Percentiles rank a stretch among this genome's conserved stretches.
Conservation (phyloP, 2,329 filamentous ascomycete genomes). For the Claviceps fusiformis region DNA sequence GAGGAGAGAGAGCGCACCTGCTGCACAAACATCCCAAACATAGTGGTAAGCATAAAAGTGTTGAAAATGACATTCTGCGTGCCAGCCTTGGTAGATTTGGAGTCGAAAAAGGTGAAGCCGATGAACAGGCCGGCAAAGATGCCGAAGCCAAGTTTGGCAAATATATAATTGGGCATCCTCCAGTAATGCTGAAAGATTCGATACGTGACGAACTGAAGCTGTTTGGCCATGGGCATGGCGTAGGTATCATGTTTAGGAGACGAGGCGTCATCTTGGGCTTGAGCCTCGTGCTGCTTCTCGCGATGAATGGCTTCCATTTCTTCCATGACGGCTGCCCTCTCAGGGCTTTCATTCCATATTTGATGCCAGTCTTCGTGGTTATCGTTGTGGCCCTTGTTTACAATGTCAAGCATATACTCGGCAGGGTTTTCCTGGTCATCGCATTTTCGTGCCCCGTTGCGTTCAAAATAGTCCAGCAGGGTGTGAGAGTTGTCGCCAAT, state of each 20-base stretch:
- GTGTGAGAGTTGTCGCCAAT: conserved; percentile 46
- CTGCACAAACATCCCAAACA: conserved; percentile 57
- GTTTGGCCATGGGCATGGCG: conserved; percentile 56
- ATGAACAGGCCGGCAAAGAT: conserved; percentile 54
- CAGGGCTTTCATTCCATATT: conserved; percentile 46
- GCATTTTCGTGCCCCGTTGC: conserved; percentile 47
- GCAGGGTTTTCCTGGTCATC: conserved; percentile 54
- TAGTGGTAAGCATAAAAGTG: conserved; percentile 62
- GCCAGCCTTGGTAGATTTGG: conserved; percentile 45
- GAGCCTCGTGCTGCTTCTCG: conserved; percentile 21
- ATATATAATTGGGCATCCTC: conserved; percentile 66
- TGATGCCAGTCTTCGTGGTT: conserved; percentile 47
- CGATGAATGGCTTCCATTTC: conserved; percentile 53
- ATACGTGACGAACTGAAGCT: conserved; percentile 50
- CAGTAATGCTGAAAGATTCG: conserved; percentile 76
- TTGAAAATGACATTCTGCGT: conserved; percentile 63
- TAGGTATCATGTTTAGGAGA: conserved; percentile 46
- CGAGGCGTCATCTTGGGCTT: conserved; percentile 10
- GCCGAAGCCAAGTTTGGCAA: conserved; percentile 53
- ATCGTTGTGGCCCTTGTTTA: conserved; percentile 26
- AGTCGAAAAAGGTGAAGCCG: conserved; percentile 55
- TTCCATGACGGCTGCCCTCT: conserved; percentile 35
- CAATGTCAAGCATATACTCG: conserved; percentile 56
- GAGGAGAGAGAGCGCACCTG: conserved; percentile 24
- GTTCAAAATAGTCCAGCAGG: conserved; percentile 50